phyloP scores from a whole-genome alignment of 164 flowering plant genomes.

The Protea cynaroides region DNA sequence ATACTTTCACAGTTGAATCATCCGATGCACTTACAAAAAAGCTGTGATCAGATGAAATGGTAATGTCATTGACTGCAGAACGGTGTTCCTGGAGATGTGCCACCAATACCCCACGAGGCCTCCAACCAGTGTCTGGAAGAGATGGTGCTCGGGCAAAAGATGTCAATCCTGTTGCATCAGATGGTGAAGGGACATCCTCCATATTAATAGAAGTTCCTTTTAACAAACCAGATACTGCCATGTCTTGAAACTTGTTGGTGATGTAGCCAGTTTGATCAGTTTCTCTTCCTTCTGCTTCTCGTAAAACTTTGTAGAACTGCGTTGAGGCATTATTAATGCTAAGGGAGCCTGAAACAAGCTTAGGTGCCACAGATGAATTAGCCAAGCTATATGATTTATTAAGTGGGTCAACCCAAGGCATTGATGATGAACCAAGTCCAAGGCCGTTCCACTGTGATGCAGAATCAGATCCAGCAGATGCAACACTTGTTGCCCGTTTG shows the following conservation, averaged over 20 bases:
- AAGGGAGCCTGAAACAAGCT: constrained; percentile 79
- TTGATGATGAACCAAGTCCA: constrained; percentile 58
- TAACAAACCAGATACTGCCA: constrained; percentile 39
- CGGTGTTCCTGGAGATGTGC: constrained; percentile 98
- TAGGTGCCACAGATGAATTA: constrained; percentile 70
- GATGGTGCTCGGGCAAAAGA: constrained; percentile 53
- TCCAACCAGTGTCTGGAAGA: constrained; percentile 89
- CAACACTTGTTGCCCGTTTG: constrained; percentile 37
- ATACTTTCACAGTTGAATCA: constrained; percentile 94
- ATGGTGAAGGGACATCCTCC: constrained; percentile 44
- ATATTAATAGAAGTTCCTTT: constrained; percentile 36
- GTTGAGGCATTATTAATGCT: constrained; percentile 53
- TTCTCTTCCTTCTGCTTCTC: constrained; percentile 73
- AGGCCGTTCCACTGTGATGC: constrained; percentile 44
- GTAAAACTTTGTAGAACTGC: constrained; percentile 76
- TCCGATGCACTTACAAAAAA: constrained; percentile 96
- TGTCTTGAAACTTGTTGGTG: constrained; percentile 54
- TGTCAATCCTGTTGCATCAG: constrained; percentile 44
- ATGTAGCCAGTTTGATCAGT: constrained; percentile 47
- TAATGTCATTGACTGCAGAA: constrained; percentile 93
- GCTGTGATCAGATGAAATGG: constrained; percentile 79
- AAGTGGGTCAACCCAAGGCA: constrained; percentile 72
- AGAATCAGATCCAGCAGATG: constrained; percentile 59
- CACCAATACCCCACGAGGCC: constrained; percentile 95
- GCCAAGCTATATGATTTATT: constrained; percentile 69